Conservation (phyloP, 371 early-diverging fungal genomes). For the Circinella umbellata region DNA sequence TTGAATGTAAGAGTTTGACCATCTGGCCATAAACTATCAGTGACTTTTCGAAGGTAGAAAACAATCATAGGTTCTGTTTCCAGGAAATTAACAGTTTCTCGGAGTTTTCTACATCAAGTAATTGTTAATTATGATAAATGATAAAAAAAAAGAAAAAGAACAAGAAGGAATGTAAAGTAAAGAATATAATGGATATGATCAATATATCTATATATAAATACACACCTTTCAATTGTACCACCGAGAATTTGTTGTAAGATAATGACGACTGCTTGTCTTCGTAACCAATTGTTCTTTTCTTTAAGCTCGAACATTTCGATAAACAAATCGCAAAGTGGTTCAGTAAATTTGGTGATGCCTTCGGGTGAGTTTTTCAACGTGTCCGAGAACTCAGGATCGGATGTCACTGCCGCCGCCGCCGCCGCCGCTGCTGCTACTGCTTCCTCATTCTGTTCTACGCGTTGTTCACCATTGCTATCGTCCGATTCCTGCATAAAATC, state of each 20-base stretch:
- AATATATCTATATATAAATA: neutral
- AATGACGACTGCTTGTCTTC: constrained; percentile 84
- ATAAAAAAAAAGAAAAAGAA: neutral
- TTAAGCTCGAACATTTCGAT: constrained; percentile 88
- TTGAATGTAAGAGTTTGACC: constrained; percentile 42
- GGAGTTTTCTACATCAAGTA: constrained; percentile 39
- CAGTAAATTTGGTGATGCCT: constrained; percentile 64
- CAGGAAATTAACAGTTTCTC: constrained; percentile 44
- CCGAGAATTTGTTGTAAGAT: constrained; percentile 86
- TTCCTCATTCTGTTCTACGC: neutral
- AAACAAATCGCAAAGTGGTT: constrained; percentile 80
- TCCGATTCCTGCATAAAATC: constrained; percentile 40
- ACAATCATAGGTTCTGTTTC: constrained; percentile 51
- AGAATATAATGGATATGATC: too few relatives aligned
- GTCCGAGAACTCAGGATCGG: constrained; percentile 10
- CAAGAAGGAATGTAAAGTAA: too few relatives aligned
- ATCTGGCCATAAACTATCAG: constrained; percentile 58
- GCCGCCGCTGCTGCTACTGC: neutral
- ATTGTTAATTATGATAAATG: neutral
- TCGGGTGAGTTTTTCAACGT: constrained; percentile 31
- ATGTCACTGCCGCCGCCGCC: constrained; percentile 1
- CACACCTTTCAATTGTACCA: constrained; percentile 81
- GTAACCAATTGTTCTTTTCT: constrained; percentile 86
- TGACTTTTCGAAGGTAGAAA: constrained; percentile 39
- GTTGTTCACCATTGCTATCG: constrained; percentile 4